phyloP scores from a whole-genome alignment of 495 filamentous ascomycete species.

The Haplographium delicatum region DNA sequence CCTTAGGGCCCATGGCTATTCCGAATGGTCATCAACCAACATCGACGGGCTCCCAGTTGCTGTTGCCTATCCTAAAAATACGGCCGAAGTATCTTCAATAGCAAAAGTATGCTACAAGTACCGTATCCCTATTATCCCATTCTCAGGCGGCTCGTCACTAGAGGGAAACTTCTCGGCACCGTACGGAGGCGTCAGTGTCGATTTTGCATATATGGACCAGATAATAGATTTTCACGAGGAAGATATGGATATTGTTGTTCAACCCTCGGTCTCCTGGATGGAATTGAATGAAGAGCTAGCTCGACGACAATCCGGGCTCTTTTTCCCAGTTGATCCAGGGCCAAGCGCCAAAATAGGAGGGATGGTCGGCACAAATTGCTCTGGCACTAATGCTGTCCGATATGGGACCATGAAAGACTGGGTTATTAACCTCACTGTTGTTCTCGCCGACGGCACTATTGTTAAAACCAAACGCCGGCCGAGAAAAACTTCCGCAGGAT shows the following conservation, averaged over 20 bases:
- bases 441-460: constrained; percentile 71
- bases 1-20: constrained; percentile 75
- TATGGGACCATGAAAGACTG: constrained; percentile 88
- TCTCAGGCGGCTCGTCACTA: constrained; percentile 72
- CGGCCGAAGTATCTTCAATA: constrained; percentile 74
- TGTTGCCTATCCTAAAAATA: constrained; percentile 71
- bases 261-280: constrained; percentile 90
- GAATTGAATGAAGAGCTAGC: constrained; percentile 73
- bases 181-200: constrained; percentile 79
- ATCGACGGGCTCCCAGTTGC: constrained; percentile 73
- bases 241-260: constrained; percentile 90
- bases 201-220: constrained; percentile 82
- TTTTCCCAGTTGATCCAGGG: constrained; percentile 62
- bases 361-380: constrained; percentile 79
- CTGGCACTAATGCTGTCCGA: constrained; percentile 73
- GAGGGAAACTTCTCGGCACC: constrained; percentile 88
- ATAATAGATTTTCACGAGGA: constrained; percentile 73
- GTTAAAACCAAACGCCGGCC: constrained; percentile 73
- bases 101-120: constrained; percentile 78
- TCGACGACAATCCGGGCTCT: constrained; percentile 60
- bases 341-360: constrained; percentile 62
- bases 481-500: constrained; percentile 74
- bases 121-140: constrained; percentile 81
- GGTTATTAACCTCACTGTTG: constrained; percentile 77
- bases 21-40: constrained; percentile 84